These are phyloP conservation scores for Podospora conica DNA, from an alignment of 495 filamentous ascomycete genomes.

Conservation along the genomic window DNA sequence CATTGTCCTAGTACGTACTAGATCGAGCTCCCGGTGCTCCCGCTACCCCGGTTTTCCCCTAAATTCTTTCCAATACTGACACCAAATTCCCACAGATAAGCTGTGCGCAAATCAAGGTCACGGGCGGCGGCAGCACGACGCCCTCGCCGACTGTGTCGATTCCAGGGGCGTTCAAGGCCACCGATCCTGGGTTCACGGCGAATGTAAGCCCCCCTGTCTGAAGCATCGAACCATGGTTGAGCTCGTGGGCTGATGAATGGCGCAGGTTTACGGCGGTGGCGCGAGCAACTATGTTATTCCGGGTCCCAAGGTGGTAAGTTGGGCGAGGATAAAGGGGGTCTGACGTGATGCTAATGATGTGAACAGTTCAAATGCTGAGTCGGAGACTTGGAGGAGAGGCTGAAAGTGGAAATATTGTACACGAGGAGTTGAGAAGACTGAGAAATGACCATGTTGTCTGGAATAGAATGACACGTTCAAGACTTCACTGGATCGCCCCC, in stretches of 20 bases:
- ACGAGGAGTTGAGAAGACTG: neutral
- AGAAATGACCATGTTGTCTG: neutral
- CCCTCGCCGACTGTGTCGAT: constrained; percentile 45
- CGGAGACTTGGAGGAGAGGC: no score
- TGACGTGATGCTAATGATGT: neutral
- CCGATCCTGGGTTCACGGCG: constrained; percentile 46
- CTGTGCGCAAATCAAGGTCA: constrained; percentile 55
- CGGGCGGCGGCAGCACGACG: constrained; percentile 37
- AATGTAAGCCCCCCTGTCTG: constrained; percentile 19
- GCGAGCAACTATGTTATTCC: constrained; percentile 20
- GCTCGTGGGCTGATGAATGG: neutral
- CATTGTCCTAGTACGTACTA: no score
- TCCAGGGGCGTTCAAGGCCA: constrained; percentile 49
- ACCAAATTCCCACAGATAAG: no score
- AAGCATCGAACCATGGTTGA: neutral
- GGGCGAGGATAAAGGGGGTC: neutral
- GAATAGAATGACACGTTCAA: no score
- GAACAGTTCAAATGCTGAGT: constrained; percentile 15
- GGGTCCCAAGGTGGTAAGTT: constrained; percentile 20
- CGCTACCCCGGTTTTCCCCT: no score
- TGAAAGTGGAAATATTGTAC: no score
- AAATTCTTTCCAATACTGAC: no score
- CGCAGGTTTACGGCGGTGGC: constrained; percentile 18
- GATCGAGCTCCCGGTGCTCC: no score
- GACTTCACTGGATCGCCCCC: no score